Percentiles rank a stretch among this genome's conserved stretches.
Evolutionary conservation across 2,329 filamentous ascomycete species (phyloP).

Genomic region (Botrytis porri): DNA sequence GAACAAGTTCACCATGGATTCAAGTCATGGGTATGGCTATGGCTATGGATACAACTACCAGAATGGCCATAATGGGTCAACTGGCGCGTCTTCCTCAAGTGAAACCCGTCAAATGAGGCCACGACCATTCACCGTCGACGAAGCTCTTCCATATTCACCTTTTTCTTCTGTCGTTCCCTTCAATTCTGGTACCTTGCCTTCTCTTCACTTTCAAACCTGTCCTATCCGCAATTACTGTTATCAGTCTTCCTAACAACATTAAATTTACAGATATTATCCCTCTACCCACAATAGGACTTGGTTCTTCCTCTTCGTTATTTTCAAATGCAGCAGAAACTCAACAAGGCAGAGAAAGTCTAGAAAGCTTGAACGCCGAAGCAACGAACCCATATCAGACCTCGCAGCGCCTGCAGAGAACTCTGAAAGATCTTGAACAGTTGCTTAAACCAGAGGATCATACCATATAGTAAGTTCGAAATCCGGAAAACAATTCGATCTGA

Average conservation of each 20-base stretch:
- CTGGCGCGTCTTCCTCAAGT: not conserved
- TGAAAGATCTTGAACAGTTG: constrained; percentile 72
- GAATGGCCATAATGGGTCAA: constrained; percentile 6
- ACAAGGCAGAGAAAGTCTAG: constrained; percentile 52
- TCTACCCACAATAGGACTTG: constrained; percentile 57
- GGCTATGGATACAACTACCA: constrained; percentile 2
- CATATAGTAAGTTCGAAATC: constrained; percentile 44
- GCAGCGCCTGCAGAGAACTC: constrained; percentile 65
- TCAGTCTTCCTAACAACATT: constrained; percentile 24
- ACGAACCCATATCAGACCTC: constrained; percentile 55
- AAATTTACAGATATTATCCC: constrained; percentile 58
- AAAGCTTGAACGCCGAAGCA: constrained; percentile 70
- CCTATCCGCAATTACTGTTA: constrained; percentile 10
- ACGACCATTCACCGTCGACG: constrained; percentile 59
- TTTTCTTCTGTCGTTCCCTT: constrained; percentile 79
- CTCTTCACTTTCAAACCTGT: not conserved
- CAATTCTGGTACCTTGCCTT: constrained; percentile 57
- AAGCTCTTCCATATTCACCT: constrained; percentile 79
- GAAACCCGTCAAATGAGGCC: constrained; percentile 34
- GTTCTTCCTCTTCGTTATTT: constrained; percentile 51
- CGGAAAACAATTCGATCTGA: constrained; percentile 23
- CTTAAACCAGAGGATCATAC: constrained; percentile 69
- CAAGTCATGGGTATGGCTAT: constrained; percentile 8
- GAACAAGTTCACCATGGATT: constrained; percentile 11
- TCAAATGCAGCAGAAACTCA: constrained; percentile 52